Evolutionary conservation across 371 early-diverging fungal species (phyloP), one percentile per base, ranked within the genome.

Genomic region (Zancudomyces culisetae): DNA sequence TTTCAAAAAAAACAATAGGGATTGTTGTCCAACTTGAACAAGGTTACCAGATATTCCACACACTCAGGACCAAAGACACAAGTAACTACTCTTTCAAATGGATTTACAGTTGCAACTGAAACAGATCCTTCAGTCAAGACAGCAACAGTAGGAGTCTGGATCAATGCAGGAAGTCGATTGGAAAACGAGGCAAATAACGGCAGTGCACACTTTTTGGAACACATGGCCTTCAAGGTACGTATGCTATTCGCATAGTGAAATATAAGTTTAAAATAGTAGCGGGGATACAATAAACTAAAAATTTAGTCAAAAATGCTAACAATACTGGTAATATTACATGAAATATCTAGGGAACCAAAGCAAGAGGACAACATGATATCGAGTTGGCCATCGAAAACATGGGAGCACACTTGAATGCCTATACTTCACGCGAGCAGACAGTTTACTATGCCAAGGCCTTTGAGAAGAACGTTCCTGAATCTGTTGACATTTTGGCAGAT

Each of bases 61-160:
- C 10, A 15, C n/a, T 4, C 22, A 26, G 20, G 24, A 21, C n/a
- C 48, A 47, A 47, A 47, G 46, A 69, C 69, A 23, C 60, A 65
- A 55, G 55, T 69, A 58, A 87, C 94, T 19, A 72, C 78, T 2
- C 73, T 96, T 51, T 64, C 85, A 52, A 94, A 92, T 70, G 98
- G 98, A 15, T 78, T 97, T 56, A 91, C 89, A 24, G 74, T 97
- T 35, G 98, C 98, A 18, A 85, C 96, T 39, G 96, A 97, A 70
- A 66, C 85, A 51, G 87, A 90, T 70, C 87, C 89, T 20, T 75
- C 81, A 53, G 76, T 79, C 58, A 83, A 90, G 72, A 91, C 98
- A 18, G 93, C 96, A 45, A 93, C 98, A 27, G 94, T 97, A 22
- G 98, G 98, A 56, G 84, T 97, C 21, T 96, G 94, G 90, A 94